phyloP scores from a whole-genome alignment of 176 grass and related monocot genomes.

The Juncus effusus region DNA sequence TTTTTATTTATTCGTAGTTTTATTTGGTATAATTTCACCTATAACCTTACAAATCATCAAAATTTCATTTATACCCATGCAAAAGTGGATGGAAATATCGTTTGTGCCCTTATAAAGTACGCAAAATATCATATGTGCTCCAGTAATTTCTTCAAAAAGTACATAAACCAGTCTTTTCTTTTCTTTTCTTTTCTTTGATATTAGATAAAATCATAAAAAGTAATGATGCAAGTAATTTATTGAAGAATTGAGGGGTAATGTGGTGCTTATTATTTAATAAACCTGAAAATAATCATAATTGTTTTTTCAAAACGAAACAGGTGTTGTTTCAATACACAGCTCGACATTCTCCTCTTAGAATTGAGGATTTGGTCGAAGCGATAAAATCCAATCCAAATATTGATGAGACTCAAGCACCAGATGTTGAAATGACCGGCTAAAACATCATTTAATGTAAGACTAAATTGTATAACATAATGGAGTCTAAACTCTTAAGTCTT shows the following conservation, averaged over 20 bases:
- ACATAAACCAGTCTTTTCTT: no score
- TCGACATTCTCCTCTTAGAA: constrained; percentile 63
- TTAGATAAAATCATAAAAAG: no score
- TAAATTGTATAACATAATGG: not conserved
- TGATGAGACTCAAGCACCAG: constrained; percentile 40
- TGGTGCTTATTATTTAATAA: no score
- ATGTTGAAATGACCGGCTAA: constrained; percentile 81
- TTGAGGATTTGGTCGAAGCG: constrained; percentile 68
- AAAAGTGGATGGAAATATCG: no score
- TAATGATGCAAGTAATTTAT: no score
- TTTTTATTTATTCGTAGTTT: constrained; percentile 9
- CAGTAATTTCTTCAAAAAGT: no score
- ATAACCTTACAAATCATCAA: not conserved
- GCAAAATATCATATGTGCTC: no score
- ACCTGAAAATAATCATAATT: no score
- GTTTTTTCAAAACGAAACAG: constrained; percentile 18
- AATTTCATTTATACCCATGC: not conserved
- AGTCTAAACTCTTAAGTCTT: constrained; percentile 4
- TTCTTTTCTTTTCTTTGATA: no score
- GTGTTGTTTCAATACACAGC: constrained; percentile 91
- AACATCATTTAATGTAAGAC: constrained; percentile 14
- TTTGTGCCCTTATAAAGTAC: no score
- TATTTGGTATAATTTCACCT: not conserved
- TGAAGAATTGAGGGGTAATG: no score
- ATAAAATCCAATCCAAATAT: constrained; percentile 43